Percentiles rank a stretch among this genome's conserved stretches.
These are phyloP conservation scores for Psidium friedrichsthalianum DNA, from an alignment of 345 rosid genomes.

Conservation along the genomic window DNA sequence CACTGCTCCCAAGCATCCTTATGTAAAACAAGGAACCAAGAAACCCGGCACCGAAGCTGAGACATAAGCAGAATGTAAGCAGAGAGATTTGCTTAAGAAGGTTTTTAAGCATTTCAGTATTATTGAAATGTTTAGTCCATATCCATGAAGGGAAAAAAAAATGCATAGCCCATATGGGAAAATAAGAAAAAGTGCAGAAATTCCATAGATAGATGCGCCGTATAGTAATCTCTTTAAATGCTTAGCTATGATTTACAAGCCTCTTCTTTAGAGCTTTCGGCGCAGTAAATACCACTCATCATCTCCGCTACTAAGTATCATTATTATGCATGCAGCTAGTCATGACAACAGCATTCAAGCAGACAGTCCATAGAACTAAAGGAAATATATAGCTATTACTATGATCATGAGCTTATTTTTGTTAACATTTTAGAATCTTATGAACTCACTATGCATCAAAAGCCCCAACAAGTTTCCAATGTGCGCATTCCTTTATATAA, in stretches of 20 bases:
- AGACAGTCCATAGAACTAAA: background rate
- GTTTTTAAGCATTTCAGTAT: background rate
- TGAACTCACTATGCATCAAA: background rate
- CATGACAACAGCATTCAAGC: background rate
- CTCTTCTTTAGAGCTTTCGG: background rate
- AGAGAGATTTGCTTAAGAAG: background rate
- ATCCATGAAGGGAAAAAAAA: background rate
- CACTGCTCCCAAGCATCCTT: conserved; percentile 79
- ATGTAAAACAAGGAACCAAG: conserved; percentile 70
- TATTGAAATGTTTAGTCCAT: background rate
- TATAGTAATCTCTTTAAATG: background rate
- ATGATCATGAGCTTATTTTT: background rate
- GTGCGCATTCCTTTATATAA: background rate
- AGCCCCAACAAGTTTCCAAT: background rate
- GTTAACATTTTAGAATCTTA: background rate
- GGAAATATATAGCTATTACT: background rate
- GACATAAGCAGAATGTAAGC: background rate
- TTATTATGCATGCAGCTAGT: background rate
- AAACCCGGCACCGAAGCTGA: conserved; percentile 79
- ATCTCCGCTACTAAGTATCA: background rate
- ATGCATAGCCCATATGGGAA: background rate
- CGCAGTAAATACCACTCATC: background rate
- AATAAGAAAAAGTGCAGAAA: background rate
- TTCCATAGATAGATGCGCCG: background rate
- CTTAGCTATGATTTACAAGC: background rate